These are phyloP conservation scores for Elaeis guineensis DNA, from an alignment of 176 grass and related monocot genomes.

Conservation along the genomic window DNA sequence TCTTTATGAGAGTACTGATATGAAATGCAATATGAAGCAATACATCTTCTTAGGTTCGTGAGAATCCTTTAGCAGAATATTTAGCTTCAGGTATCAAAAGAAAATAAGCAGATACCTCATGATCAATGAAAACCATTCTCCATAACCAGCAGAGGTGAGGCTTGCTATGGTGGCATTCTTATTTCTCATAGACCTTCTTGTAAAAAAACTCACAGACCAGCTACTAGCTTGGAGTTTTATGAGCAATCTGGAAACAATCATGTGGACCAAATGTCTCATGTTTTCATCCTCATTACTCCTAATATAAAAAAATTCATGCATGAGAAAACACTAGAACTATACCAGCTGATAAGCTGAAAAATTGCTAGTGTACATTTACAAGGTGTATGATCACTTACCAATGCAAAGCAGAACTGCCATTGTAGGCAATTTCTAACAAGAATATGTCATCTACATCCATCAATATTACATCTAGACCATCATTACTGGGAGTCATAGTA, in stretches of 20 bases:
- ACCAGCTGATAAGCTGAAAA: neutral
- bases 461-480: conserved; percentile 6
- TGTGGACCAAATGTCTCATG: neutral
- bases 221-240: conserved; percentile 7
- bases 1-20: too few relatives aligned
- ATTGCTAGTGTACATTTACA: neutral
- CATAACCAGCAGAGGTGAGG: conserved; percentile 5
- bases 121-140: conserved; percentile 8
- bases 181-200: neutral
- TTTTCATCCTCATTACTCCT: conserved; percentile 1
- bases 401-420: neutral
- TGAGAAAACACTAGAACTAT: neutral
- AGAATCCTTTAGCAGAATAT: too few relatives aligned
- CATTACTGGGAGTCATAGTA: neutral
- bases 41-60: too few relatives aligned
- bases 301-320: neutral
- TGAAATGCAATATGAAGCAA: too few relatives aligned
- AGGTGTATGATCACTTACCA: neutral
- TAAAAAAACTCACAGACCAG: conserved; percentile 1
- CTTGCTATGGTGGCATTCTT: neutral
- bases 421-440: conserved; percentile 1
- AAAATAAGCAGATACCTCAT: conserved; percentile 1
- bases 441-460: conserved; percentile 3
- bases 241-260: conserved; percentile 1
- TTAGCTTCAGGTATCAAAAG: neutral